Evolutionary conservation across 2,329 filamentous ascomycete genomes (phyloP), one percentile per base, ranked within the genome.

Genomic region (Arthrobotrys pseudoclavata): DNA sequence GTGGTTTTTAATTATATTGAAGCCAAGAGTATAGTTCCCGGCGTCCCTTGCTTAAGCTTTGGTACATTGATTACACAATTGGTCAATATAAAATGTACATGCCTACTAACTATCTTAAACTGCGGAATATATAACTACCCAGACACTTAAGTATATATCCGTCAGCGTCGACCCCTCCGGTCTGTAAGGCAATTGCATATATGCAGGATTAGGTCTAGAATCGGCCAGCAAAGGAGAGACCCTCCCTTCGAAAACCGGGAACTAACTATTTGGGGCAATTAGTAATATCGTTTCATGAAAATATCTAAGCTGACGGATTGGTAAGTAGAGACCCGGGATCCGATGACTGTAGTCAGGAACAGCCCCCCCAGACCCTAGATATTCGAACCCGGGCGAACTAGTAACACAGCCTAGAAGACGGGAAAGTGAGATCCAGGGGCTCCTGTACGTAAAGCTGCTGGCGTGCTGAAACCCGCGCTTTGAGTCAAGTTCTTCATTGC

Each of bases 331-430:
- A 45, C 18, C 42, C n/a, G 18, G 15, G 42, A 45, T 45, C 42
- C 42, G 42, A 45, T 20, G 18, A 10, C 4, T 45, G 15, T 45
- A 45, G n/a, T 4, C 31, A 57, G n/a, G 52, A 57, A 57, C 29
- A 9, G 10, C 7, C 29, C 50, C 42, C 42, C n/a, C 29, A 37
- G 29, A 57, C 29, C 52, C 52, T 34, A 37, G 13, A 22, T 57
- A 13, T 37, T 37, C 10, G n/a, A 57, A 37, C 52, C 50, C n/a
- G 52, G 52, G 24, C 29, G 22, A 15, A 37, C n/a, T 37, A 37
- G 52, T 57, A 22, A 34, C 52, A 57, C 52, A 37, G 52, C 31
- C 52, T 57, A 12, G 18, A 57, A 20, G n/a, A 34, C n/a, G 29
- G 29, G n/a, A 57, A 29, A 9, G n/a, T 22, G 7, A 57, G 52